These are phyloP conservation scores for Sordaria brevicollis DNA, from an alignment of 495 filamentous ascomycete species.

Conservation along the genomic window DNA sequence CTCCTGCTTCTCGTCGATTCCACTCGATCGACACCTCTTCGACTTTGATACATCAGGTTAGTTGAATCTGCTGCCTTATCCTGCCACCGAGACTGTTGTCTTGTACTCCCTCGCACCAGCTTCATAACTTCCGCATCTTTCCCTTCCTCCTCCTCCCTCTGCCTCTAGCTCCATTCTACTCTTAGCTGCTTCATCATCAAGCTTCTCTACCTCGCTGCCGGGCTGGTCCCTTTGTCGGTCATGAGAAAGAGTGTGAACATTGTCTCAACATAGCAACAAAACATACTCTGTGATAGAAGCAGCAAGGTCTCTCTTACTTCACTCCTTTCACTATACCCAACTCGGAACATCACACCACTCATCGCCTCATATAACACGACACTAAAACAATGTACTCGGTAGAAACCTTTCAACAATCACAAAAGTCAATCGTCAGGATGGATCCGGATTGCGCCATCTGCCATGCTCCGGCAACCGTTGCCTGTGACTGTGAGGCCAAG, in stretches of 20 bases:
- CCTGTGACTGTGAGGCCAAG: conserved; percentile 61
- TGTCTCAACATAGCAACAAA: conserved; percentile 21
- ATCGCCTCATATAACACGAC: conserved; percentile 18
- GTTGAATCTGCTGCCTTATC: conserved; percentile 20
- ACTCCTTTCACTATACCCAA: conserved; percentile 21
- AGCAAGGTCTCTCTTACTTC: background rate
- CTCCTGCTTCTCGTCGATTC: background rate
- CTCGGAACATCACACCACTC: conserved; percentile 18
- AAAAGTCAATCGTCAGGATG: conserved; percentile 45
- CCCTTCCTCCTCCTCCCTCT: conserved; percentile 4
- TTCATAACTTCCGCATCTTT: conserved; percentile 17
- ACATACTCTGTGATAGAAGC: conserved; percentile 15
- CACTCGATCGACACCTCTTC: conserved; percentile 25
- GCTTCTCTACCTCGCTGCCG: conserved; percentile 9
- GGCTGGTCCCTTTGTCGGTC: conserved; percentile 21
- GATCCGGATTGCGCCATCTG: conserved; percentile 66
- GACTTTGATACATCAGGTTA: conserved; percentile 31
- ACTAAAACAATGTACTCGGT: conserved; percentile 44
- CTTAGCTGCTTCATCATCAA: background rate
- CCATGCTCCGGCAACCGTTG: conserved; percentile 47
- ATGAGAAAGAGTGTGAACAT: conserved; percentile 21
- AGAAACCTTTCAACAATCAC: conserved; percentile 24
- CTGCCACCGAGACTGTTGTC: background rate
- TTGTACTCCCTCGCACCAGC: conserved; percentile 12
- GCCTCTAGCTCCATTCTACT: background rate